Evolutionary conservation across 306 rosid genomes (phyloP).

Genomic region (Oxytropis ochrocephala): DNA sequence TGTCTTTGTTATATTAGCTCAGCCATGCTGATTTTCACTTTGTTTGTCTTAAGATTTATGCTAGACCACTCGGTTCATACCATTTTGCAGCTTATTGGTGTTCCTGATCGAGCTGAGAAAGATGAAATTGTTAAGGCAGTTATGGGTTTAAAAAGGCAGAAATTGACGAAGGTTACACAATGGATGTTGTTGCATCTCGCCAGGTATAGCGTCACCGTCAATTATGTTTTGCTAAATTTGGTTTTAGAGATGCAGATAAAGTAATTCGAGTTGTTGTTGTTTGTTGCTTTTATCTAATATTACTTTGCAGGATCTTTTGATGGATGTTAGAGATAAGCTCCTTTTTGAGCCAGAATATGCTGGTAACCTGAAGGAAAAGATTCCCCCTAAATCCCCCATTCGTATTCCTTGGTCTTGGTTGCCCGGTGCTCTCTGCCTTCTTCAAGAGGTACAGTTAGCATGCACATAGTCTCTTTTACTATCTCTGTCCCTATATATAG

Average conservation of each 20-base stretch:
- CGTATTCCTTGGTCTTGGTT: constrained; percentile 87
- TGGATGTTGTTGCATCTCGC: constrained; percentile 69
- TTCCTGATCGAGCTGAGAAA: constrained; percentile 79
- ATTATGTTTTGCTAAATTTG: background rate
- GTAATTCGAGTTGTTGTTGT: background rate
- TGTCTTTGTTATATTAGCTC: background rate
- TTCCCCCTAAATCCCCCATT: constrained; percentile 77
- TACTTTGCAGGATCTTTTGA: constrained; percentile 62
- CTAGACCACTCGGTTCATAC: constrained; percentile 9
- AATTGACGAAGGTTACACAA: constrained; percentile 85
- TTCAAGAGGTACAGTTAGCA: constrained; percentile 74
- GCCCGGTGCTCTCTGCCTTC: constrained; percentile 89
- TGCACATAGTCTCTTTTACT: background rate
- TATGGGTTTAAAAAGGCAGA: constrained; percentile 76
- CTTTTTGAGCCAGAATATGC: constrained; percentile 96
- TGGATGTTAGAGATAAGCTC: constrained; percentile 96
- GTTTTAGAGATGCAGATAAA: background rate
- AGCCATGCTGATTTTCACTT: background rate
- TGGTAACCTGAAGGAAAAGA: constrained; percentile 69
- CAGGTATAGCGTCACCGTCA: constrained; percentile 39
- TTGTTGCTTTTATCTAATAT: constrained; percentile 15
- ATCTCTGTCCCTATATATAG: too few relatives aligned
- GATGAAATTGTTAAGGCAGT: constrained; percentile 95
- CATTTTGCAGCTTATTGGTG: constrained; percentile 79
- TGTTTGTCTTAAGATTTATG: constrained; percentile 11